Base-by-base conservation (phyloP, 352 stramenopile genomes). In the Phytophthora macrochlamydospora region DNA sequence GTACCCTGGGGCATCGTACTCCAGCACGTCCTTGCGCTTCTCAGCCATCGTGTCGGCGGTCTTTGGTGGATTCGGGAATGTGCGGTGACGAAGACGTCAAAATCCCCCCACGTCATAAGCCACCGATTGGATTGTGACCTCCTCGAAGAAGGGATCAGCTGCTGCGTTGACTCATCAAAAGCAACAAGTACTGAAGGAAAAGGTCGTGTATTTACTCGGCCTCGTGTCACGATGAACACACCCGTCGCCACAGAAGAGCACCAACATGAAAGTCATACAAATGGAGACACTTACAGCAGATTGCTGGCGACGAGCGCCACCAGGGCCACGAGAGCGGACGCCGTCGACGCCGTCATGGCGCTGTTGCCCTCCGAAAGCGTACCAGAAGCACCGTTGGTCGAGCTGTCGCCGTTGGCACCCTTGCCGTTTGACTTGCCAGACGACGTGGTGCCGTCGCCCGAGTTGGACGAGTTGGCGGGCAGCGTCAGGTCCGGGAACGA, bases 401-500 rank as follows among this genome's bases (percentile, higher is more conserved):
- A 58, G 43, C 43, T 49, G 45, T 56, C 18, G 24, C 42, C 14
- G 56, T 56, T 42, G 57, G 35, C 30, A 50, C 38, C 32, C 1
- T 45, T 55, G 50, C 50, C 61, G 13, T 18, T 48, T 29, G 59
- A 73, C 33, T 29, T 48, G 28, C 58, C 44, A 45, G 29, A 37
- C 54, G 53, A 40, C 28, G n/a, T 48, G 3, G 43, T 66, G 14
- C 51, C 59, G 35, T 42, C 44, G 4, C 48, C 18, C 14, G 53
- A 59, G 35, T 50, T 56, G 29, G 61, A 68, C 48, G 65, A 67
- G 44, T 58, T 68, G 35, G 52, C 40, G 31, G 70, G 67, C 7
- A 80, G 66, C 40, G 37, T 67, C 31, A 90, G 62, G 18, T 69
- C 65, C 8, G 82, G 82, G 73, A 85, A 90, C 50, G 68, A 73